phyloP scores from a whole-genome alignment of 2,329 filamentous ascomycete species.

The Colletotrichum sidae region DNA sequence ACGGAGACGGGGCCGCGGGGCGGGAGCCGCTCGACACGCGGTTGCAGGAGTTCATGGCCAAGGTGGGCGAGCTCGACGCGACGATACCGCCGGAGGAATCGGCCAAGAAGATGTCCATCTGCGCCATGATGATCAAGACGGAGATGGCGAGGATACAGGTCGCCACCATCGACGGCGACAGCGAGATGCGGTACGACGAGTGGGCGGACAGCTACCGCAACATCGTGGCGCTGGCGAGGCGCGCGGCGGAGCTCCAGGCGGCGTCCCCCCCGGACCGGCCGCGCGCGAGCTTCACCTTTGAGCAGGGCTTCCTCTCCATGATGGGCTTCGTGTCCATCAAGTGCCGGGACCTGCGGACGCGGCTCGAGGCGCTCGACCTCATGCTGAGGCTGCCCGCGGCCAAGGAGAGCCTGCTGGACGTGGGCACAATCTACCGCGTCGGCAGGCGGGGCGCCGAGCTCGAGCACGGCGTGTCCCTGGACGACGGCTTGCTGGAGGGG shows the following conservation, averaged over 20 bases:
- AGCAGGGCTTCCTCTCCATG: conserved; percentile 19
- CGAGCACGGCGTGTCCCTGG: conserved; percentile 30
- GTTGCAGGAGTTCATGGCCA: conserved; percentile 48
- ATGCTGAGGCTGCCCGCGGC: conserved; percentile 40
- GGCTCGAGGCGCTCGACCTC: conserved; percentile 51
- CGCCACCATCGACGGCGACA: conserved; percentile 42
- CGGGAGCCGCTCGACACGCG: conserved; percentile 43
- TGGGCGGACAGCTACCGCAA: conserved; percentile 49
- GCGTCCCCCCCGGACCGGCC: conserved; percentile 39
- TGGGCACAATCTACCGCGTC: conserved; percentile 28
- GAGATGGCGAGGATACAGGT: conserved; percentile 52
- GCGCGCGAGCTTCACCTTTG: conserved; percentile 24
- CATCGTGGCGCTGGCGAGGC: conserved; percentile 48
- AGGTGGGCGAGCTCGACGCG: conserved; percentile 45
- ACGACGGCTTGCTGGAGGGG: conserved; percentile 24
- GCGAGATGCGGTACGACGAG: conserved; percentile 50
- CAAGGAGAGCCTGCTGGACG: conserved; percentile 18
- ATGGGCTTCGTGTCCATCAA: conserved; percentile 21
- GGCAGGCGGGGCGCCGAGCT: conserved; percentile 22
- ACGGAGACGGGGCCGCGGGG: conserved; percentile 41
- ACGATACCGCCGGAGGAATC: conserved; percentile 33
- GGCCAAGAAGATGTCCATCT: conserved; percentile 16
- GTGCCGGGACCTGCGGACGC: conserved; percentile 45
- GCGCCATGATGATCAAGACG: conserved; percentile 34
- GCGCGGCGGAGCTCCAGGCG: conserved; percentile 18